Conservation (phyloP, 768 basidiomycete genomes). For the Boletellus ananiceps region DNA sequence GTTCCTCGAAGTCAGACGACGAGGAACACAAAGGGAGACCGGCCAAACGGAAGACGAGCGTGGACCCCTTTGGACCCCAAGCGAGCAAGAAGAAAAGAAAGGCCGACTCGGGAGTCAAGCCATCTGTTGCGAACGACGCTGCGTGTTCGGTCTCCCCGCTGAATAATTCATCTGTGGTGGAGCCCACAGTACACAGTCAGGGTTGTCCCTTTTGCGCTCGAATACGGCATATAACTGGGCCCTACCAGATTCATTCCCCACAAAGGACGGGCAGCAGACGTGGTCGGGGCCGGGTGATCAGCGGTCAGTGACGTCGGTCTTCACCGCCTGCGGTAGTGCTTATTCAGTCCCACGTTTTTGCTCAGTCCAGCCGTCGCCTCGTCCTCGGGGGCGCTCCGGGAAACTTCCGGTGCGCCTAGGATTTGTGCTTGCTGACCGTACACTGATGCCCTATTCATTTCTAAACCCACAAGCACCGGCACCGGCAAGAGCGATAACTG, state of each 20-base stretch:
- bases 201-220: not conserved
- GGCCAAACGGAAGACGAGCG: conserved; percentile 54
- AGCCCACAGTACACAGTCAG: conserved; percentile 13
- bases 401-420: conserved; percentile 17
- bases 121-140: not conserved
- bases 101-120: conserved; percentile 11
- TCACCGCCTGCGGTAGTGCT: conserved; percentile 4
- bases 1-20: conserved; percentile 34
- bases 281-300: not conserved
- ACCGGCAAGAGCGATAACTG: conserved; percentile 1
- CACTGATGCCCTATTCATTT: conserved; percentile 11
- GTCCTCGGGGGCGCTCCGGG: conserved; percentile 3
- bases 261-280: conserved; percentile 5
- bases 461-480: conserved; percentile 15
- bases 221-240: conserved; percentile 1
- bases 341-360: conserved; percentile 3
- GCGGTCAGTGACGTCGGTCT: not conserved
- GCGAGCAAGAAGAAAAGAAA: conserved; percentile 44
- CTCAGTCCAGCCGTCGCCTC: not conserved
- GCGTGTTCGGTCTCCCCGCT: not conserved
- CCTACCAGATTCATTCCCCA: conserved; percentile 5
- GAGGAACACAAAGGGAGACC: conserved; percentile 56
- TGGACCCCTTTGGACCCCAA: conserved; percentile 51
- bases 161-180: not conserved
- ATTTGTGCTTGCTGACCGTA: conserved; percentile 4